phyloP scores from a whole-genome alignment of 352 stramenopile species.

The Phytophthora podocarpi region DNA sequence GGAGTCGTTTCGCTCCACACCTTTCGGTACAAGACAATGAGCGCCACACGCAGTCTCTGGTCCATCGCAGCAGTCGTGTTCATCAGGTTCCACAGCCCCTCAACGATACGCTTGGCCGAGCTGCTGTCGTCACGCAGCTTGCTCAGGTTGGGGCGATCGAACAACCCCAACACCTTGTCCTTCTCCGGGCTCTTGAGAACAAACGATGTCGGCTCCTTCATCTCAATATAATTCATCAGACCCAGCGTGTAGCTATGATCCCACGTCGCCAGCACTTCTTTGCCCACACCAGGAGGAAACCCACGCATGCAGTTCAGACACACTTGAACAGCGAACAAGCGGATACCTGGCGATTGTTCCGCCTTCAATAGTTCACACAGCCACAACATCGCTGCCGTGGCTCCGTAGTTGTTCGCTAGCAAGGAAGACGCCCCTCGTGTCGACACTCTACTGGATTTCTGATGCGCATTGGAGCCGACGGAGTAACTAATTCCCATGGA shows the following conservation, averaged over 20 bases:
- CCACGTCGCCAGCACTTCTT: constrained; percentile 79
- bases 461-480: constrained; percentile 4
- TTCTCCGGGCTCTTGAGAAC: constrained; percentile 77
- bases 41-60: constrained; percentile 73
- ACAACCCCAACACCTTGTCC: constrained; percentile 69
- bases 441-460: constrained; percentile 22
- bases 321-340: constrained; percentile 78
- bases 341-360: constrained; percentile 74
- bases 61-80: constrained; percentile 64
- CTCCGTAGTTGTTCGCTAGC: constrained; percentile 65
- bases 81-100: constrained; percentile 80
- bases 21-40: constrained; percentile 80
- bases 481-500: constrained; percentile 23
- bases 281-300: constrained; percentile 71
- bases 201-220: constrained; percentile 77
- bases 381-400: constrained; percentile 73
- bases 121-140: constrained; percentile 80
- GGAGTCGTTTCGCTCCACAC: constrained; percentile 86
- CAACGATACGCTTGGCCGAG: constrained; percentile 65
- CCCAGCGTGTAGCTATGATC: constrained; percentile 84
- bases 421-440: constrained; percentile 17
- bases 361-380: constrained; percentile 62
- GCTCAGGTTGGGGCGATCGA: constrained; percentile 57
- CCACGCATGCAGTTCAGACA: constrained; percentile 83
- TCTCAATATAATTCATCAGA: constrained; percentile 78